Percentiles rank a stretch among this genome's conserved stretches.
These are phyloP conservation scores for Allomyces macrogynus DNA, from an alignment of 192 early-diverging fungal genomes.

Conservation along the genomic window DNA sequence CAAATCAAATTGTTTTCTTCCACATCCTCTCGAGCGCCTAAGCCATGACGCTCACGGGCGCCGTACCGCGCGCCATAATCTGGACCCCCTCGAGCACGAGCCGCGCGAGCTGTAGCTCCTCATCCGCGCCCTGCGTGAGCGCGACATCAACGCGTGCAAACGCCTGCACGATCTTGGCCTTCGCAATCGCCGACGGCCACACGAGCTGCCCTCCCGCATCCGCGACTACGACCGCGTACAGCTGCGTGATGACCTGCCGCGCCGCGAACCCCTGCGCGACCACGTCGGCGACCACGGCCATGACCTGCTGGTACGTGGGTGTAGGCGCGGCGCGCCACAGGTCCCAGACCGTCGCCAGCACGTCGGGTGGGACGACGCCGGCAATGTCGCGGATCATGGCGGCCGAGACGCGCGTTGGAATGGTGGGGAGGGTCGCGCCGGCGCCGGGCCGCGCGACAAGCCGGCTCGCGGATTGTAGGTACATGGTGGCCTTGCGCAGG, in stretches of 20 bases:
- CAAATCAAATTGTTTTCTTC: too few species aligned
- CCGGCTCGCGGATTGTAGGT: constrained; percentile 61
- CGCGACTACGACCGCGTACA: constrained; percentile 41
- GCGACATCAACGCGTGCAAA: constrained; percentile 50
- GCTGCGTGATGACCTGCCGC: constrained; percentile 47
- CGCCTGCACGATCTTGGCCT: constrained; percentile 41
- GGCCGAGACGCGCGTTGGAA: constrained; percentile 18
- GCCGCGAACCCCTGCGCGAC: constrained; percentile 56
- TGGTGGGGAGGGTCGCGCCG: constrained; percentile 10
- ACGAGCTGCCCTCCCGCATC: constrained; percentile 12
- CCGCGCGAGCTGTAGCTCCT: constrained; percentile 63
- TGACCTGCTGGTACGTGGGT: constrained; percentile 21
- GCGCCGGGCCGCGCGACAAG: constrained; percentile 9
- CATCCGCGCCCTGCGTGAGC: constrained; percentile 72
- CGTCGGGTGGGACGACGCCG: constrained; percentile 50
- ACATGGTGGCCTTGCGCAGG: constrained; percentile 77
- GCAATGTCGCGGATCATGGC: constrained; percentile 53
- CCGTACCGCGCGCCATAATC: constrained; percentile 3
- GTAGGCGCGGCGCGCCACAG: constrained; percentile 19
- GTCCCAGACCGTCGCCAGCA: constrained; percentile 37
- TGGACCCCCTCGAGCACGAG: constrained; percentile 32
- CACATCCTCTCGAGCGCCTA: too few species aligned
- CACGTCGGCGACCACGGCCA: constrained; percentile 30
- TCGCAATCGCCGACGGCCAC: constrained; percentile 41
- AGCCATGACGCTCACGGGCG: too few species aligned